Conservation (phyloP, 2,329 filamentous ascomycete genomes). For the Nannizziopsis arthrosporioides region DNA sequence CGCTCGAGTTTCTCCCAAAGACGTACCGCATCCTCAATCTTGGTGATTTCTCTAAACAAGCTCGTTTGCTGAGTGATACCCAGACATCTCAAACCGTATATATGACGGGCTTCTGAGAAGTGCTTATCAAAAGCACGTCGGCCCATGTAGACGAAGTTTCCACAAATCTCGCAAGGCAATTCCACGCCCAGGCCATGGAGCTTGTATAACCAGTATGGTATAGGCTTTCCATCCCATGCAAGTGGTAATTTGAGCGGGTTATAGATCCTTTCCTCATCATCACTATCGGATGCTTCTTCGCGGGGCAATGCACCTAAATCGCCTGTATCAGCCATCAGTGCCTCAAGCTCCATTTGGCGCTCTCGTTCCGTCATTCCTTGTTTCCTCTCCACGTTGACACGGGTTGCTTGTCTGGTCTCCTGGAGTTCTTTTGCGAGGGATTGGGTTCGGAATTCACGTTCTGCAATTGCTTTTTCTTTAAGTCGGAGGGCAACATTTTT, state of each 20-base stretch:
- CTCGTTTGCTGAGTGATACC: constrained; percentile 77
- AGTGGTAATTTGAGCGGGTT: constrained; percentile 92
- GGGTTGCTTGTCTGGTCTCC: constrained; percentile 75
- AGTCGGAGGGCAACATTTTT: constrained; percentile 39
- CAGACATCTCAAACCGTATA: constrained; percentile 85
- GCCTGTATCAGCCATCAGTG: constrained; percentile 56
- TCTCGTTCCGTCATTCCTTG: constrained; percentile 97
- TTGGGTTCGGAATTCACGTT: constrained; percentile 73
- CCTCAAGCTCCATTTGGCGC: constrained; percentile 84
- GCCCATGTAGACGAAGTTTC: constrained; percentile 98
- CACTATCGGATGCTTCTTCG: constrained; percentile 51
- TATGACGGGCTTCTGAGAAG: constrained; percentile 86
- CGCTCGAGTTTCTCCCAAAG: constrained; percentile 89
- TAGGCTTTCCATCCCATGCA: constrained; percentile 97
- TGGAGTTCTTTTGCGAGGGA: constrained; percentile 72
- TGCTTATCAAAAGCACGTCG: constrained; percentile 95
- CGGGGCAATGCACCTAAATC: constrained; percentile 35
- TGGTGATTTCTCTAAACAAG: constrained; percentile 86
- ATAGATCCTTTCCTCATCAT: constrained; percentile 77
- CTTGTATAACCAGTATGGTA: constrained; percentile 98
- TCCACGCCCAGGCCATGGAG: constrained; percentile 90
- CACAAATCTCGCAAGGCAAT: constrained; percentile 90
- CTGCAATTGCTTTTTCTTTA: constrained; percentile 83
- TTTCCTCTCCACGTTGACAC: constrained; percentile 88
- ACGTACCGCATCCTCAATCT: constrained; percentile 75